These are phyloP conservation scores for Mycena galericulata DNA, from an alignment of 768 basidiomycete genomes.

Conservation along the genomic window DNA sequence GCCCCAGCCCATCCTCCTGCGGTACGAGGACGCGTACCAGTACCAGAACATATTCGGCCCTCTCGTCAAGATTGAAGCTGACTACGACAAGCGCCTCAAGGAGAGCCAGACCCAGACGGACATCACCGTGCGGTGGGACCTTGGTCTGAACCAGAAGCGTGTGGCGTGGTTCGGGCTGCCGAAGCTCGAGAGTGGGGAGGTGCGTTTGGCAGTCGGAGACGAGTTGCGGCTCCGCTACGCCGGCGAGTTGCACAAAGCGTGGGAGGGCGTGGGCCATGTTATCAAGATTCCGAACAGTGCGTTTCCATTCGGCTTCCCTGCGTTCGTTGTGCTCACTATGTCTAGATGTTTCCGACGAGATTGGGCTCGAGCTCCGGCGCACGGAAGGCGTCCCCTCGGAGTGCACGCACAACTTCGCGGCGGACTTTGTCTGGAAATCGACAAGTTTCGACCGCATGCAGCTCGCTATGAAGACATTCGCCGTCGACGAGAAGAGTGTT, in stretches of 20 bases:
- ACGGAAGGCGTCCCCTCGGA: constrained; percentile 95
- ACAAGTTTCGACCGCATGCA: constrained; percentile 99
- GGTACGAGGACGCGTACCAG: constrained; percentile 99
- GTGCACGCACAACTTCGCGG: constrained; percentile 93
- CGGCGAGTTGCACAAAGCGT: constrained; percentile 90
- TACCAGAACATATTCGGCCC: constrained; percentile 99
- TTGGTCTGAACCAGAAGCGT: constrained; percentile 98
- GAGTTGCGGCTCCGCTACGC: constrained; percentile 91
- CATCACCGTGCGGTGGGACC: constrained; percentile 96
- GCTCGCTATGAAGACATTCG: constrained; percentile 99
- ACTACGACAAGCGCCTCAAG: constrained; percentile 98
- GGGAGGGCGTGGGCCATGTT: constrained; percentile 98
- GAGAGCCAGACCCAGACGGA: constrained; percentile 99
- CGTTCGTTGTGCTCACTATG: constrained; percentile 14
- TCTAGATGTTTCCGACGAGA: constrained; percentile 98
- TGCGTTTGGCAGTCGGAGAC: constrained; percentile 95
- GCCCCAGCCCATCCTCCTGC: constrained; percentile 89
- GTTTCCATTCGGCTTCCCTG: constrained; percentile 42
- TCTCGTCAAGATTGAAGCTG: constrained; percentile 98
- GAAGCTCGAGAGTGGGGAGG: constrained; percentile 98
- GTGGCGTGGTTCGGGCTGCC: constrained; percentile 99
- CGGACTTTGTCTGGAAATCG: constrained; percentile 99
- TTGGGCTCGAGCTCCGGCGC: constrained; percentile 90
- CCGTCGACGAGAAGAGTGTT: constrained; percentile 99
- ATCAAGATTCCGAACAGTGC: constrained; percentile 99